Base-by-base conservation (phyloP, 306 rosid genomes). In the Trichosanthes truncata region DNA sequence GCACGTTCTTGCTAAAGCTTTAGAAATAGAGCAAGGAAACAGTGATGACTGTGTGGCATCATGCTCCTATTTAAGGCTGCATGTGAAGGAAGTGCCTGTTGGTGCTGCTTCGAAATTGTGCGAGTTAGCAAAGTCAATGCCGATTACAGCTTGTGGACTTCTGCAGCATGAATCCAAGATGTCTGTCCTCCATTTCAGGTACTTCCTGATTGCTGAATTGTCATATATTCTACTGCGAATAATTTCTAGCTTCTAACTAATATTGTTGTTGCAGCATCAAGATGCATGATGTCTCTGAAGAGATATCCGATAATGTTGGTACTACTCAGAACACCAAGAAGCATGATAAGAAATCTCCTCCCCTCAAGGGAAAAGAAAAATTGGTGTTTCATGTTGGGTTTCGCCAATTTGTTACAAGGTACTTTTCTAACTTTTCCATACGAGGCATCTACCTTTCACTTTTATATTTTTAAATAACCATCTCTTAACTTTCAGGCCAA, bases 141-240 rank as follows among this genome's bases (percentile, higher is more conserved):
- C 98, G 1, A 80, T 95, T 45, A 84, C 86, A 80, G 88, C 90
- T 51, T 91, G 98, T 84, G 99, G 99, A 84, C 96, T 95, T 78
- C 78, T 95, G 87, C 91, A 87, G 87, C 97, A 95, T 11, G 99
- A 95, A 84, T 95, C 98, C 73, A 93, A 95, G 90, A 81, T 95
- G 88, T 95, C 99, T 76, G 93, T 95, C 71, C 96, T 93, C 68
- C 98, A 95, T 89, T 95, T 95, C 87, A 88, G 98, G 99, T 93
- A 84, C 20, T 66, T 76, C 59, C 53, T 76, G 20, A 78, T 78
- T 41, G 46, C 25, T 26, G 23, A 82, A 9, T 78, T 78, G 81
- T 31, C 76, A 21, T 60, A 67, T 71, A 81, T 59, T 43, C 49
- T 11, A 56, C 7, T 63, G 73, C 41, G 10, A 74, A 48, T 60